Conservation (phyloP, 2,329 filamentous ascomycete species). For the Colletotrichum sojae region DNA sequence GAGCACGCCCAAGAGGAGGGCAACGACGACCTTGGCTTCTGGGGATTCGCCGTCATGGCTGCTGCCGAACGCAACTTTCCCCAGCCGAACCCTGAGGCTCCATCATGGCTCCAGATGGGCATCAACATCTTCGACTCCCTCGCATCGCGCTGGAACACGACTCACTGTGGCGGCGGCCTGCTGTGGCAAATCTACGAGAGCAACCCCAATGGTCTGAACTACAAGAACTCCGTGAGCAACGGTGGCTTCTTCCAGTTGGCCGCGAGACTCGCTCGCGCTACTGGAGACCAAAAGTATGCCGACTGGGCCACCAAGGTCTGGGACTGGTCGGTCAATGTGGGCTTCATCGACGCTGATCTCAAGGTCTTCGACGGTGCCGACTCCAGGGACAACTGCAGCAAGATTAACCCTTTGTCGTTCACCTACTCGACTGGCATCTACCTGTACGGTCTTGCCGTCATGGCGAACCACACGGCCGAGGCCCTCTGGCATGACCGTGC, state of each 20-base stretch:
- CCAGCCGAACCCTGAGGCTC: conserved; percentile 68
- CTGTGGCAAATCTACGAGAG: conserved; percentile 85
- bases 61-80: conserved; percentile 79
- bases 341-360: conserved; percentile 69
- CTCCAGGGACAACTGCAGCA: conserved; percentile 66
- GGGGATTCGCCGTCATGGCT: conserved; percentile 77
- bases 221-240: conserved; percentile 88
- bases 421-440: conserved; percentile 77
- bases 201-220: conserved; percentile 81
- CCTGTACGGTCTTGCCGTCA: conserved; percentile 74
- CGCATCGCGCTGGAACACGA: conserved; percentile 77
- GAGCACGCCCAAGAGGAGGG: conserved; percentile 72
- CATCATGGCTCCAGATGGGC: conserved; percentile 77
- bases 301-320: conserved; percentile 78
- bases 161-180: conserved; percentile 78
- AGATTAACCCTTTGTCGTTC: conserved; percentile 70
- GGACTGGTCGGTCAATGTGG: conserved; percentile 73
- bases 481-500: conserved; percentile 68
- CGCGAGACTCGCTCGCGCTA: conserved; percentile 80
- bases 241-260: conserved; percentile 87
- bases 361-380: conserved; percentile 76
- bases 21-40: conserved; percentile 84
- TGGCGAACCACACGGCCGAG: conserved; percentile 73
- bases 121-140: conserved; percentile 82
- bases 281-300: conserved; percentile 74